Evolutionary conservation across 1,284 basidiomycete genomes (phyloP).

Genomic region (Moesziomyces sp.): DNA sequence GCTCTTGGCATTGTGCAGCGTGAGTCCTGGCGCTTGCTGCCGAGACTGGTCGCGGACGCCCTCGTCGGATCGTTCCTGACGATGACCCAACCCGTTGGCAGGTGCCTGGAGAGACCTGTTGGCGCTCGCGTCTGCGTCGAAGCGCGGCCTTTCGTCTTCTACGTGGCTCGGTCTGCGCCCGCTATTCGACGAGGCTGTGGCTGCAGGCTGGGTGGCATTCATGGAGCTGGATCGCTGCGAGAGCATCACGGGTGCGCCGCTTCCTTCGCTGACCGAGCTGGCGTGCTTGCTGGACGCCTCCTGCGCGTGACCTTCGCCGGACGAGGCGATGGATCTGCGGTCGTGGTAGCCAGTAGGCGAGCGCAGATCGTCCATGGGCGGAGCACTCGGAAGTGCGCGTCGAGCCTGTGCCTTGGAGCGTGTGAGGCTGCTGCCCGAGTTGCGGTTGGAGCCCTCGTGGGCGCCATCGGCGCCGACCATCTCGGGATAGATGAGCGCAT

Average conservation of each 20-base stretch:
- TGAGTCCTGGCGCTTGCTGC: conserved; percentile 16
- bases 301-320: conserved; percentile 28
- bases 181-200: conserved; percentile 3
- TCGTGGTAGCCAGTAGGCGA: conserved; percentile 34
- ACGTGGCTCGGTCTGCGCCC: conserved; percentile 18
- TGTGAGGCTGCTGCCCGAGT: conserved; percentile 42
- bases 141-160: conserved; percentile 19
- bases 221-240: conserved; percentile 36
- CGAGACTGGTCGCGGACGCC: conserved; percentile 8
- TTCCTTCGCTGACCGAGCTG: conserved; percentile 20
- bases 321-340: conserved; percentile 40
- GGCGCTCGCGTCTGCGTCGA: conserved; percentile 4
- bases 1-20: conserved; percentile 46
- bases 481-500: conserved; percentile 38
- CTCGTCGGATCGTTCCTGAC: conserved; percentile 34
- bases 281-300: conserved; percentile 19
- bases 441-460: conserved; percentile 37
- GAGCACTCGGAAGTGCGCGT: conserved; percentile 40
- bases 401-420: conserved; percentile 49
- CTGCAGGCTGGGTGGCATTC: conserved; percentile 5
- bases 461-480: conserved; percentile 24
- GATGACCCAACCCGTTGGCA: conserved; percentile 14
- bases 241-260: conserved; percentile 9
- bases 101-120: conserved; percentile 16
- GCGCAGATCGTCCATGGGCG: conserved; percentile 37